Evolutionary conservation across 2,329 filamentous ascomycete species (phyloP).

Genomic region (Monilinia laxa): DNA sequence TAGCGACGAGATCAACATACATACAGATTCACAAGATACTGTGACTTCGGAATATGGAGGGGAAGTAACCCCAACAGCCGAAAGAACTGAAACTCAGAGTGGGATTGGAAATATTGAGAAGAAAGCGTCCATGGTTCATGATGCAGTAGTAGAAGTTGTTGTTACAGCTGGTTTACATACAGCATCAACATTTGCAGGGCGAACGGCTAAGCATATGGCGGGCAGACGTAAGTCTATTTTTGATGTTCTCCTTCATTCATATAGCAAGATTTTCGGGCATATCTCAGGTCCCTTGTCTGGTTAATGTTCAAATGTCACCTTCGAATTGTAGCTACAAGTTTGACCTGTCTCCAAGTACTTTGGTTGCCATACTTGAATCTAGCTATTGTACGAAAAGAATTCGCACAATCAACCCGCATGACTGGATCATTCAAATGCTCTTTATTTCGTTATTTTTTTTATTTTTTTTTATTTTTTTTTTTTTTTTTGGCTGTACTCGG

Average conservation of each 20-base stretch:
- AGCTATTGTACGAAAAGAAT: background rate
- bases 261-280: background rate
- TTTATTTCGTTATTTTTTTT: too few species aligned
- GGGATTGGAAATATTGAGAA: slow-evolving; percentile 26
- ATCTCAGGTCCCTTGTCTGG: too few species aligned
- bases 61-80: slow-evolving; percentile 43
- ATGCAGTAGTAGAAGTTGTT: slow-evolving; percentile 67
- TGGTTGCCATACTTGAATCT: background rate
- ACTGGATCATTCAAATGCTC: background rate
- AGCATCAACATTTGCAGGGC: slow-evolving; percentile 24
- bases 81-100: slow-evolving; percentile 29
- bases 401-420: background rate
- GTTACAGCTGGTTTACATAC: slow-evolving; percentile 47
- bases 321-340: background rate
- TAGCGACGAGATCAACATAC: slow-evolving; percentile 32
- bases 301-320: background rate
- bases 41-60: slow-evolving; percentile 28
- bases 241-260: background rate
- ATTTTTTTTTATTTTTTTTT: too few species aligned
- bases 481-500: background rate
- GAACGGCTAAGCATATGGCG: slow-evolving; percentile 6
- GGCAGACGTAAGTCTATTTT: slow-evolving; percentile 11
- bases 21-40: slow-evolving; percentile 22
- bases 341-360: background rate
- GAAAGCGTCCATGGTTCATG: slow-evolving; percentile 48